phyloP scores from a whole-genome alignment of 495 filamentous ascomycete genomes.

The Paragyromitra xinjiangensis region DNA sequence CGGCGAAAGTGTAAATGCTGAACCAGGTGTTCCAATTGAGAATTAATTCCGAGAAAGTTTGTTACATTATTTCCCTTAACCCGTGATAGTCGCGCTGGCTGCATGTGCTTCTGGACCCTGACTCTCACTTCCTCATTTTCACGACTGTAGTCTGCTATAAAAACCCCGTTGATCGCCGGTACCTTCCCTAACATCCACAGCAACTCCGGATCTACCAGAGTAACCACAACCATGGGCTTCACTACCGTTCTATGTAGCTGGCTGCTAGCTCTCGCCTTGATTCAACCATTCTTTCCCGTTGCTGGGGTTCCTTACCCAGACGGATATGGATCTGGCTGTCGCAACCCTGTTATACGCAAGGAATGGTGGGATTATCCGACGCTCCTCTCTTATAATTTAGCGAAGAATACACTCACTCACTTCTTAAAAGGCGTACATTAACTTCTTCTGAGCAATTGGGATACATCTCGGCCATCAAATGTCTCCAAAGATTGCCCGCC shows the following conservation, averaged over 20 bases:
- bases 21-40: background rate
- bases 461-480: constrained; percentile 73
- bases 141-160: background rate
- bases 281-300: background rate
- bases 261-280: constrained; percentile 6
- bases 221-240: constrained; percentile 2
- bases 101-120: background rate
- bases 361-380: constrained; percentile 59
- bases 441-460: constrained; percentile 20
- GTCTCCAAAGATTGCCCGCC: constrained; percentile 63
- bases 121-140: background rate
- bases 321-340: background rate
- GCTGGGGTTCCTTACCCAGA: background rate
- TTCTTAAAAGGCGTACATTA: constrained; percentile 23
- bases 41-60: background rate
- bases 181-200: background rate
- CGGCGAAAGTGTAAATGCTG: background rate
- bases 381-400: background rate
- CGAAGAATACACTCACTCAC: background rate
- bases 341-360: constrained; percentile 60
- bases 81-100: background rate
- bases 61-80: background rate
- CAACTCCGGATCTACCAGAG: background rate
- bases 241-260: constrained; percentile 6
- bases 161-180: background rate